phyloP scores from a whole-genome alignment of 2,329 filamentous ascomycete species.

The Pezicula rhizophila region DNA sequence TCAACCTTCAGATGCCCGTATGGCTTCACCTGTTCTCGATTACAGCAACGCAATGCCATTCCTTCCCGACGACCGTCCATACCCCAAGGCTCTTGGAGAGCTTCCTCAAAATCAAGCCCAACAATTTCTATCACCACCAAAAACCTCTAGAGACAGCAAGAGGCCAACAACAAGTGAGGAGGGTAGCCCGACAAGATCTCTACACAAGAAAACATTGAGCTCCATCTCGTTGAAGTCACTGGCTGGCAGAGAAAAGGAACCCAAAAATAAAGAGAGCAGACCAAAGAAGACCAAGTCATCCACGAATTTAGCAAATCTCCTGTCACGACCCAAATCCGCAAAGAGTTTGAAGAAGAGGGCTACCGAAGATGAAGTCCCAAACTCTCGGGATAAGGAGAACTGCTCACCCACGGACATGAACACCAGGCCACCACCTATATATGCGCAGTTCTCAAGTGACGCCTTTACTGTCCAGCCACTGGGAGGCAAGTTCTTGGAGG shows the following conservation, averaged over 20 bases:
- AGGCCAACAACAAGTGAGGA: slow-evolving; percentile 23
- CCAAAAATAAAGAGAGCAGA: slow-evolving; percentile 34
- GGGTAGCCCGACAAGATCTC: slow-evolving; percentile 25
- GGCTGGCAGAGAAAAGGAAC: slow-evolving; percentile 28
- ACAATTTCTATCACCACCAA: slow-evolving; percentile 31
- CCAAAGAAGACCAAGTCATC: slow-evolving; percentile 77
- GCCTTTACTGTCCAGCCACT: slow-evolving; percentile 31
- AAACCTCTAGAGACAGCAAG: slow-evolving; percentile 31
- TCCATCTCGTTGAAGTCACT: slow-evolving; percentile 40
- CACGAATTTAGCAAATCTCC: slow-evolving; percentile 71
- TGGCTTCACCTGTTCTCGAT: slow-evolving; percentile 16
- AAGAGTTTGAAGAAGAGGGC: slow-evolving; percentile 54
- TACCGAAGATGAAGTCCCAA: slow-evolving; percentile 44
- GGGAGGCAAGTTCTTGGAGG: slow-evolving; percentile 28
- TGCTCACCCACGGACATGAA: slow-evolving; percentile 35
- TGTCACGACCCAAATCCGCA: slow-evolving; percentile 68
- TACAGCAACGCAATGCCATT: slow-evolving; percentile 22
- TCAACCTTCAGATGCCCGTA: slow-evolving; percentile 12
- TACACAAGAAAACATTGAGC: slow-evolving; percentile 39
- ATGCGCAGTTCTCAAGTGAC: slow-evolving; percentile 62
- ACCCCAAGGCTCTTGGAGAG: slow-evolving; percentile 46
- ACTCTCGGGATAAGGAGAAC: slow-evolving; percentile 74
- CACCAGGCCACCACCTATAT: slow-evolving; percentile 61
- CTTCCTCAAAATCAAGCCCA: slow-evolving; percentile 47
- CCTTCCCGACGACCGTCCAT: slow-evolving; percentile 30